Conservation (phyloP, 2,329 filamentous ascomycete genomes). For the Fusarium ambrosium region DNA sequence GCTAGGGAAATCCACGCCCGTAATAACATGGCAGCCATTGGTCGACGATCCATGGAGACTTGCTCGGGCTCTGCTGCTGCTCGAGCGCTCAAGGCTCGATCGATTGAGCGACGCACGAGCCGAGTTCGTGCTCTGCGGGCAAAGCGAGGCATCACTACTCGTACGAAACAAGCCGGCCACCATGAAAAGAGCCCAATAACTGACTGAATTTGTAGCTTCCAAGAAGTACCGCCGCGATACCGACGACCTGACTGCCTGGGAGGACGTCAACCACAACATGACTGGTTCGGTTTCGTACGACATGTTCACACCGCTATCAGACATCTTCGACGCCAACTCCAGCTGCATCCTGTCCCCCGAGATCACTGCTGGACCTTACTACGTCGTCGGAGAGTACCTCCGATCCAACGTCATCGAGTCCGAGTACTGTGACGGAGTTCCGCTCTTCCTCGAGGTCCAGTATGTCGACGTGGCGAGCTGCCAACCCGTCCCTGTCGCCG, state of each 20-base stretch:
- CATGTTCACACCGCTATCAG: slow-evolving; percentile 21
- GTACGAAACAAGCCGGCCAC: background rate
- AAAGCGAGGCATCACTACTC: background rate
- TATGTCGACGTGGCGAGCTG: slow-evolving; percentile 59
- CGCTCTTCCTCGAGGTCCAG: slow-evolving; percentile 58
- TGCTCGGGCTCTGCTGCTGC: background rate
- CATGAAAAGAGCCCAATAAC: background rate
- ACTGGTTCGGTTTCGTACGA: slow-evolving; percentile 3
- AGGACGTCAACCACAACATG: slow-evolving; percentile 28
- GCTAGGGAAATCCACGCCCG: background rate
- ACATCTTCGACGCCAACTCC: slow-evolving; percentile 23
- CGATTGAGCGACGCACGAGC: background rate
- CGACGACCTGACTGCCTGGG: slow-evolving; percentile 19
- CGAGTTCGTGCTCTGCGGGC: background rate
- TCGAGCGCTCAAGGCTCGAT: background rate
- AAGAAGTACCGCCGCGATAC: slow-evolving; percentile 29
- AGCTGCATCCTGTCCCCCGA: slow-evolving; percentile 25
- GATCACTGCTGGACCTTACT: slow-evolving; percentile 20
- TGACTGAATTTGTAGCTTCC: background rate
- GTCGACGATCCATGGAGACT: background rate
- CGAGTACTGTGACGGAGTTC: slow-evolving; percentile 52
- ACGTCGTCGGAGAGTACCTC: slow-evolving; percentile 55
- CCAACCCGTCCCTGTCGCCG: slow-evolving; percentile 54
- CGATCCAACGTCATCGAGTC: slow-evolving; percentile 57
- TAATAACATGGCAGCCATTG: background rate